Evolutionary conservation across 495 filamentous ascomycete species (phyloP).

Genomic region (Haplographium delicatum): DNA sequence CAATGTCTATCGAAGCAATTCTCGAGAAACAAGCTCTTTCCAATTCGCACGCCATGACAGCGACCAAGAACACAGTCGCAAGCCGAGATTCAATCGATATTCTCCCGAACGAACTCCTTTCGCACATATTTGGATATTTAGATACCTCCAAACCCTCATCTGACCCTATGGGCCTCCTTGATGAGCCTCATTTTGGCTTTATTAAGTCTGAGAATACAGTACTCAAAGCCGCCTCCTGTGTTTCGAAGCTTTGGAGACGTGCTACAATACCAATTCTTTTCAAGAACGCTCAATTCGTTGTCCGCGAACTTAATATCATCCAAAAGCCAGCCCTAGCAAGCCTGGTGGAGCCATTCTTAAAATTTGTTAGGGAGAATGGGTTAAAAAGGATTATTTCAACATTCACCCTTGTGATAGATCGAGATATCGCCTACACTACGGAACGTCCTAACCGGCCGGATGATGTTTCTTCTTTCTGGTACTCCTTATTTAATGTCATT

Average conservation of each 20-base stretch:
- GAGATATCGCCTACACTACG: slow-evolving; percentile 5
- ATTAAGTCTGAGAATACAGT: slow-evolving; percentile 8
- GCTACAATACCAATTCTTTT: slow-evolving; percentile 35
- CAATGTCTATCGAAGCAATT: no score
- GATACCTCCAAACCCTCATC: slow-evolving; percentile 32
- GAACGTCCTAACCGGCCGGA: slow-evolving; percentile 14
- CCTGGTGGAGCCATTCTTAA: slow-evolving; percentile 20
- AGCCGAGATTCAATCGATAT: slow-evolving; percentile 27
- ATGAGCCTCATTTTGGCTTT: slow-evolving; percentile 31
- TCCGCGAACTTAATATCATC: slow-evolving; percentile 4
- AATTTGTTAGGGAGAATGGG: slow-evolving; percentile 12
- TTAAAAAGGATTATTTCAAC: slow-evolving; percentile 8
- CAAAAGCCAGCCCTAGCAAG: slow-evolving; percentile 13
- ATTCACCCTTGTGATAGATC: slow-evolving; percentile 15
- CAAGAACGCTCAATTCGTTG: slow-evolving; percentile 28
- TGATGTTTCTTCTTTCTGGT: slow-evolving; percentile 35
- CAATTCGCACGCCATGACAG: no score
- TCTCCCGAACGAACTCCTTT: slow-evolving; percentile 38
- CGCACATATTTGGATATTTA: slow-evolving; percentile 34
- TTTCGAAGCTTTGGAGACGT: slow-evolving; percentile 37
- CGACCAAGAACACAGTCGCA: no score
- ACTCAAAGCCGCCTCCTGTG: slow-evolving; percentile 37
- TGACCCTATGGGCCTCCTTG: slow-evolving; percentile 31
- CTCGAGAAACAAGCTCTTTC: no score
- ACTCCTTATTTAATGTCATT: slow-evolving; percentile 33